phyloP scores from a whole-genome alignment of 2,329 filamentous ascomycete species.

The Colletotrichum costaricense region DNA sequence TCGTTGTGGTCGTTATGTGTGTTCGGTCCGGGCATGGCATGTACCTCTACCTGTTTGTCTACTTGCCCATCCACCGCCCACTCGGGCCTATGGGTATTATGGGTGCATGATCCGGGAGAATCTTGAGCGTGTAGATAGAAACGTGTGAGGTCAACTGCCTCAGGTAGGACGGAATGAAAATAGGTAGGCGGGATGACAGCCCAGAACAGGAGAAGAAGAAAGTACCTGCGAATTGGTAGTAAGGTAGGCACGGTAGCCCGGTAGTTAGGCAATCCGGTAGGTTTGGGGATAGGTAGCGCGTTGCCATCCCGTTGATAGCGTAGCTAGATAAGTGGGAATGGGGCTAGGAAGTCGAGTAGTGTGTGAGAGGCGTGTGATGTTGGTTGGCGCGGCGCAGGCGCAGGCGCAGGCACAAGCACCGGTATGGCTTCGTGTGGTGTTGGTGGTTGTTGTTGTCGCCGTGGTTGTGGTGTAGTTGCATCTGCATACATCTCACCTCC shows the following conservation, averaged over 20 bases:
- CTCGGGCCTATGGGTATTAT: slow-evolving; percentile 19
- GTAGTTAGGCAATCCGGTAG: slow-evolving; percentile 9
- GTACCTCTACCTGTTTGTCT: slow-evolving; percentile 7
- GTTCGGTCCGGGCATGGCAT: background rate
- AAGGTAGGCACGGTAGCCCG: slow-evolving; percentile 3
- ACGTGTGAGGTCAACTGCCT: background rate
- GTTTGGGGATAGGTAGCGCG: slow-evolving; percentile 9
- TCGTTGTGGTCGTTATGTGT: background rate
- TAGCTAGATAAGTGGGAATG: slow-evolving; percentile 11
- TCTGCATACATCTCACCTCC: background rate
- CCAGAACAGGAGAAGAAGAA: background rate
- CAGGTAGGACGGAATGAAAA: background rate
- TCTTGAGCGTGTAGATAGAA: background rate
- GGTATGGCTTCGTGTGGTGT: slow-evolving; percentile 11
- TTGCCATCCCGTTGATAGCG: slow-evolving; percentile 32
- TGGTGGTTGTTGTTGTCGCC: background rate
- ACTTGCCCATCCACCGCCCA: background rate
- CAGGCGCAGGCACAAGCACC: background rate
- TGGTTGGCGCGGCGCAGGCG: slow-evolving; percentile 6
- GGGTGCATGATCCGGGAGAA: slow-evolving; percentile 2
- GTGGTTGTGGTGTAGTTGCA: background rate
- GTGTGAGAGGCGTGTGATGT: background rate
- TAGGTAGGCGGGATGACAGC: background rate
- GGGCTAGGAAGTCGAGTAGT: background rate
- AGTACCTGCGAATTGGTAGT: background rate